Evolutionary conservation across 2,329 filamentous ascomycete genomes (phyloP), one percentile per base, ranked within the genome.

Genomic region (Nigrograna mackinnonii): DNA sequence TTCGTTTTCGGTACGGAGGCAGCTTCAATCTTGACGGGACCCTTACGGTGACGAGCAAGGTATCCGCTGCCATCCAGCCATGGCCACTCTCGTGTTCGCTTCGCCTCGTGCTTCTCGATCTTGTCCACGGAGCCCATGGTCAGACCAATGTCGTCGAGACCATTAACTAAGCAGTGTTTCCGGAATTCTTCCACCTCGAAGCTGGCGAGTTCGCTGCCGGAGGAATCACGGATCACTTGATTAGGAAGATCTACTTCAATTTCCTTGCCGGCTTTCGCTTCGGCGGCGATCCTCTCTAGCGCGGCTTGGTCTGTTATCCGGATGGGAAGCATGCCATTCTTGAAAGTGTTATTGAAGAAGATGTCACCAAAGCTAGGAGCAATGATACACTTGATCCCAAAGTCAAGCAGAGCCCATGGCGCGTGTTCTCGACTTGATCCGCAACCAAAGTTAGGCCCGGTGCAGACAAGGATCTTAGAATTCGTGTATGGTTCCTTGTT

Each of bases 311-410:
- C 83, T 22, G 79, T 74, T 64, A 97, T 87, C 45, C 79, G 73
- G 47, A 97, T 83, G 35, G 92, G 91, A 50, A 97, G 78, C 94
- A 97, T 97, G 75, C 92, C 92, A 76, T 99, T 99, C 81, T 99
- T 97, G 82, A 96, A 97, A n/a, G 88, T 94, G 79, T 99, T 99
- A 83, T 96, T 96, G 83, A 92, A 95, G 83, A 96, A 96, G 70
- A 99, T 99, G 64, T 95, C 90, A 44, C 87, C 88, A 55, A 82
- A 89, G 1, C 87, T 91, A 1, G 90, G 89, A 1, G 92, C 94
- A 57, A 97, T 95, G 61, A 97, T 80, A 68, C 87, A 92, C 66
- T 87, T 89, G 75, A 99, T 96, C 55, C 94, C 94, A 59, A 97
- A 97, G 73, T 97, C 94, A 43, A 95, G 84, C 18, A 97, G 81